Conservation (phyloP, 495 filamentous ascomycete species). For the Penicillium arizonense region DNA sequence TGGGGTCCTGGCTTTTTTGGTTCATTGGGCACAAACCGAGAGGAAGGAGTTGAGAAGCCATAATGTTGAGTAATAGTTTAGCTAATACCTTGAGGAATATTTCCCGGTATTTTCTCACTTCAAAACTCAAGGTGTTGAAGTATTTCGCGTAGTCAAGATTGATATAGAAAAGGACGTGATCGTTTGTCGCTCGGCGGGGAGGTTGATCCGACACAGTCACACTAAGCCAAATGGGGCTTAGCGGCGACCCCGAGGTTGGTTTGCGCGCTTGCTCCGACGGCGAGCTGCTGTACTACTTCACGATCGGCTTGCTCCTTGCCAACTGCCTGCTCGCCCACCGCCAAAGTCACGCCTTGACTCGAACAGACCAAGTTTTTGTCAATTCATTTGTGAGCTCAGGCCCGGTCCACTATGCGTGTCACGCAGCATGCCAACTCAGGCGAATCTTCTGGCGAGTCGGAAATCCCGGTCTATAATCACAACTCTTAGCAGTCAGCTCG, state of each 20-base stretch:
- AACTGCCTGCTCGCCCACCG: neutral
- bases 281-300: neutral
- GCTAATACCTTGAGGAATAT: neutral
- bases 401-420: conserved; percentile 19
- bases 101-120: neutral
- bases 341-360: neutral
- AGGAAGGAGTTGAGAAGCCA: conserved; percentile 80
- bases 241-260: neutral
- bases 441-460: conserved; percentile 20
- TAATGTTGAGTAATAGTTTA: conserved; percentile 24
- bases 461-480: conserved; percentile 12
- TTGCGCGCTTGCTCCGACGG: conserved; percentile 1
- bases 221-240: conserved; percentile 11
- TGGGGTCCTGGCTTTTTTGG: conserved; percentile 5
- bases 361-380: neutral
- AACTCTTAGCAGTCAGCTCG: conserved; percentile 1
- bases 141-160: conserved; percentile 2
- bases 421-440: conserved; percentile 23
- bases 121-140: neutral
- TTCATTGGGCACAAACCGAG: conserved; percentile 51
- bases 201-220: conserved; percentile 18
- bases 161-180: conserved; percentile 25
- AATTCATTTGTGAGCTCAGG: neutral
- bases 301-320: neutral
- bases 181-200: conserved; percentile 11